Conservation (phyloP, 2,329 filamentous ascomycete species). For the Leptoxyphium fumago region DNA sequence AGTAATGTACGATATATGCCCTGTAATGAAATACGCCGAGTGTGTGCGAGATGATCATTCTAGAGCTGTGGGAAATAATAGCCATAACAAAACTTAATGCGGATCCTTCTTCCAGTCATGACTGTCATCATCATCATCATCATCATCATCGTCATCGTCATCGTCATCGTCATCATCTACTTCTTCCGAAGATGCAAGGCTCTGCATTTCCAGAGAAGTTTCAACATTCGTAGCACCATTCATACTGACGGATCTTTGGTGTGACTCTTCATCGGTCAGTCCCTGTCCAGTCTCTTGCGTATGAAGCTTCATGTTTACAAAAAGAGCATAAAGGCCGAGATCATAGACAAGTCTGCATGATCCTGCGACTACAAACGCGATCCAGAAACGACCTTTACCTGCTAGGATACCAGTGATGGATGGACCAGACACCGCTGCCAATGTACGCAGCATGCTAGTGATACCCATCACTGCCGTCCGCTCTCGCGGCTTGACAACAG, state of each 20-base stretch:
- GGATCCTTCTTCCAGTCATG: background rate
- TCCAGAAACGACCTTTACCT: constrained; percentile 40
- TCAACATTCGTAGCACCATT: background rate
- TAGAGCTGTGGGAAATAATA: no score
- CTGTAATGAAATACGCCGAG: background rate
- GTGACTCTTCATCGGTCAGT: background rate
- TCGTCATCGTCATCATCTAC: background rate
- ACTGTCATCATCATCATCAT: no score
- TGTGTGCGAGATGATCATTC: no score
- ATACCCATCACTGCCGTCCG: constrained; percentile 58
- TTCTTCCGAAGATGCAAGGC: background rate
- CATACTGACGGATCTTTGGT: background rate
- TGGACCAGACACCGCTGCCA: constrained; percentile 42
- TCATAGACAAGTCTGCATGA: constrained; percentile 41
- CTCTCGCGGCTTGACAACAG: constrained; percentile 49
- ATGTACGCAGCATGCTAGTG: constrained; percentile 44
- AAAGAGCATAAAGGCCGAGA: constrained; percentile 43
- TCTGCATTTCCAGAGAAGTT: background rate
- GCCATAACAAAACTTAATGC: background rate
- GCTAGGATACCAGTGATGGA: constrained; percentile 43
- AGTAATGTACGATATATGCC: background rate
- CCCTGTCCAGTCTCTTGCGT: background rate
- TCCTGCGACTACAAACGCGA: constrained; percentile 46
- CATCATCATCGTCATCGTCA: no score
- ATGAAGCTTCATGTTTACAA: constrained; percentile 40